Evolutionary conservation across 805 yeast genomes (phyloP).

Genomic region (Wickerhamomyces pijperi): DNA sequence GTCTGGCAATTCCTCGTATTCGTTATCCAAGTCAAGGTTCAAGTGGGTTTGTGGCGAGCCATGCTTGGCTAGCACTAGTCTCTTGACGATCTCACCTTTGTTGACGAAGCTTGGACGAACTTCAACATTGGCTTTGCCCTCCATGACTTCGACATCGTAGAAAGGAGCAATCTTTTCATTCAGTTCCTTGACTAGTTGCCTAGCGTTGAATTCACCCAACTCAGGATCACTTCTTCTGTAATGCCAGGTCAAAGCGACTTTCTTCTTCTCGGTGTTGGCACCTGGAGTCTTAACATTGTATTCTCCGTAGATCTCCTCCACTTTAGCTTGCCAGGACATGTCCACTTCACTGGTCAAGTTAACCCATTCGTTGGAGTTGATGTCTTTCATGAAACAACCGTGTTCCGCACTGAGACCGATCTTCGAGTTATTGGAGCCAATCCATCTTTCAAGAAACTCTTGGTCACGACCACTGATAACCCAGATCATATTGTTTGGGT

Average conservation of each 20-base stretch:
- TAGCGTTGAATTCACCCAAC: conserved; percentile 79
- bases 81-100: conserved; percentile 90
- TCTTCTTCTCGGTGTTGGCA: conserved; percentile 72
- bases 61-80: conserved; percentile 57
- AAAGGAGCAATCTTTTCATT: conserved; percentile 44
- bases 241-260: conserved; percentile 97
- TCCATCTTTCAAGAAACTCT: conserved; percentile 77
- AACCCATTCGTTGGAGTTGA: conserved; percentile 58
- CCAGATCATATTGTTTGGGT: conserved; percentile 85
- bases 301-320: conserved; percentile 56
- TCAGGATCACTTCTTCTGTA: conserved; percentile 92
- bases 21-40: conserved; percentile 20
- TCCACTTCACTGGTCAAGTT: conserved; percentile 75
- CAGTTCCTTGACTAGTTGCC: conserved; percentile 56
- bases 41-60: conserved; percentile 35
- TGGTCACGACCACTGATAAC: conserved; percentile 94
- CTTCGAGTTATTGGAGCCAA: conserved; percentile 46
- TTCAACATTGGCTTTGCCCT: conserved; percentile 94
- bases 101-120: conserved; percentile 93
- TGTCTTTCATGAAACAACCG: conserved; percentile 84
- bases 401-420: conserved; percentile 93
- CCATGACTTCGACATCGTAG: conserved; percentile 88
- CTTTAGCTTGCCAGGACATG: conserved; percentile 91
- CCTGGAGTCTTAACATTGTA: conserved; percentile 90
- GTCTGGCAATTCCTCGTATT: conserved; percentile 52